phyloP scores from a whole-genome alignment of 192 early-diverging fungal genomes.

The Allomyces javanicus region DNA sequence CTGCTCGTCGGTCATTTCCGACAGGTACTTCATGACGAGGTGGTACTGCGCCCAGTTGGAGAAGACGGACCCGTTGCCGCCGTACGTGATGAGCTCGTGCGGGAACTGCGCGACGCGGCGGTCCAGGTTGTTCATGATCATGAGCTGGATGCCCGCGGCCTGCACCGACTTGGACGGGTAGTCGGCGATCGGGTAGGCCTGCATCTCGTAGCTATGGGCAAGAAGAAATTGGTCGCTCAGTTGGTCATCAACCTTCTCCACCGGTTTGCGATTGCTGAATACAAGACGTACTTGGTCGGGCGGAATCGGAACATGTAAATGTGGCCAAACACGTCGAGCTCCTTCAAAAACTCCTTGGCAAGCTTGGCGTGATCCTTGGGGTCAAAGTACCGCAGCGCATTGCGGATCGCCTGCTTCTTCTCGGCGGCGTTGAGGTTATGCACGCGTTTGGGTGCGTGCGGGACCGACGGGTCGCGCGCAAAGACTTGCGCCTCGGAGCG shows the following conservation, averaged over 20 bases:
- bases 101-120: conserved; percentile 8
- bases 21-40: conserved; percentile 9
- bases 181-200: conserved; percentile 8
- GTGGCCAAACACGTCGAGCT: conserved; percentile 7
- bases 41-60: conserved; percentile 11
- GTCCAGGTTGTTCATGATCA: conserved; percentile 11
- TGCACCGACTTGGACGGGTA: conserved; percentile 7
- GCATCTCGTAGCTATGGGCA: conserved; percentile 4
- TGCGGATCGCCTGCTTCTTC: conserved; percentile 7
- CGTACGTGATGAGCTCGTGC: conserved; percentile 12
- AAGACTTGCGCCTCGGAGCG: conserved; percentile 2
- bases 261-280: too few species aligned
- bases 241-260: too few species aligned
- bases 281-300: conserved; percentile 1
- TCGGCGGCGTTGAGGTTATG: conserved; percentile 6
- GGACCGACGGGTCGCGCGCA: conserved; percentile 7
- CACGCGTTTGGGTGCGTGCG: conserved; percentile 9
- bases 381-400: conserved; percentile 9
- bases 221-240: too few species aligned
- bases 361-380: conserved; percentile 5
- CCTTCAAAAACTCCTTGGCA: conserved; percentile 6
- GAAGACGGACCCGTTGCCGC: conserved; percentile 11
- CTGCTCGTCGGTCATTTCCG: conserved; percentile 8
- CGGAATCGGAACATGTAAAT: conserved; percentile 10
- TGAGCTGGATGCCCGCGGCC: conserved; percentile 8